Evolutionary conservation across 805 yeast species (phyloP).

Genomic region (Starmera dryadoides): DNA sequence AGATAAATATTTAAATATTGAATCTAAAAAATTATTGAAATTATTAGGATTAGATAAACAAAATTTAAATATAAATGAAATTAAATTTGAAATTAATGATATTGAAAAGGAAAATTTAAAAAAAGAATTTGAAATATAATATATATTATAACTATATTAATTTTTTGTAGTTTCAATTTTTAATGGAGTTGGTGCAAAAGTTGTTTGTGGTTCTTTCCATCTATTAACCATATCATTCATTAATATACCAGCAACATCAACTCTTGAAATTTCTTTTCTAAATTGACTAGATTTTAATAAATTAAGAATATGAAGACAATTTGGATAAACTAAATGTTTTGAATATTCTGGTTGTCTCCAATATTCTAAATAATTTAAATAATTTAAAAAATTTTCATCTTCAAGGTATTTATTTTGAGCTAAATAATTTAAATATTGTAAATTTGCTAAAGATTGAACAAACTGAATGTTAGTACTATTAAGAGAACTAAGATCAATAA

Average conservation of each 20-base stretch:
- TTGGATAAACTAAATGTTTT: constrained; percentile 72
- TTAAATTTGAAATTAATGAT: constrained; percentile 4
- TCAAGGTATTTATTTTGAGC: constrained; percentile 79
- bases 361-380: constrained; percentile 75
- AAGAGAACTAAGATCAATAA: constrained; percentile 20
- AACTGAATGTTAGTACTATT: constrained; percentile 36
- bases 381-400: constrained; percentile 64
- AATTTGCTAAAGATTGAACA: constrained; percentile 86
- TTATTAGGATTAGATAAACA: constrained; percentile 17
- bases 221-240: constrained; percentile 74
- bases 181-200: constrained; percentile 20
- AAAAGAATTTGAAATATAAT: constrained; percentile 1
- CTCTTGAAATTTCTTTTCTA: constrained; percentile 46
- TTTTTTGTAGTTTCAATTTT: constrained; percentile 1
- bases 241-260: constrained; percentile 48
- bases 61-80: constrained; percentile 11
- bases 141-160: neutral
- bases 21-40: constrained; percentile 26
- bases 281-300: constrained; percentile 41
- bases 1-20: constrained; percentile 33
- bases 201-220: constrained; percentile 35
- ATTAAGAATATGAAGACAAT: constrained; percentile 71
- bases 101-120: constrained; percentile 8
- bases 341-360: constrained; percentile 75
- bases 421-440: constrained; percentile 77